A percentile compares a stretch with the other conserved stretches of the same genome.
Conservation (phyloP, 2,329 filamentous ascomycete species). For the Paecilomyces sp. region DNA sequence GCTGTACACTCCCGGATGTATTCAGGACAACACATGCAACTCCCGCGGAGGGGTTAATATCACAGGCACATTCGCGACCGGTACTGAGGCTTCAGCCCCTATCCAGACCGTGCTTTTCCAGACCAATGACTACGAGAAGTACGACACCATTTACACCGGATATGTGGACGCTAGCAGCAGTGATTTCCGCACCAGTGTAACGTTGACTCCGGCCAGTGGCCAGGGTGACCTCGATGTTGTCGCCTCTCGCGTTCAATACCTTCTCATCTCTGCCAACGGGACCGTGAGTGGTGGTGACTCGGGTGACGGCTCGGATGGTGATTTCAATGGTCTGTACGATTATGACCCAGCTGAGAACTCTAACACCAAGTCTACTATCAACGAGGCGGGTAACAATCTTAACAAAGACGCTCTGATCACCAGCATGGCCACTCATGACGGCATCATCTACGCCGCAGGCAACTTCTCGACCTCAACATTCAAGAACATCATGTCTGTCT, state of each 20-base stretch:
- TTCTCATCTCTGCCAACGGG: constrained; percentile 54
- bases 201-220: constrained; percentile 60
- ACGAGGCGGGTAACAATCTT: constrained; percentile 67
- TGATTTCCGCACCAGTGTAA: constrained; percentile 74
- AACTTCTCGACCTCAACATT: constrained; percentile 67
- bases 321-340: constrained; percentile 85
- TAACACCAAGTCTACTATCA: constrained; percentile 63
- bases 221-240: constrained; percentile 66
- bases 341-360: constrained; percentile 62
- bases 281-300: constrained; percentile 62
- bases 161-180: constrained; percentile 67
- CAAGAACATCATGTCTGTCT: constrained; percentile 71
- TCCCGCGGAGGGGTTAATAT: constrained; percentile 76
- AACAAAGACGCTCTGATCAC: constrained; percentile 60
- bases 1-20: constrained; percentile 87
- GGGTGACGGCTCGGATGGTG: constrained; percentile 53
- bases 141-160: constrained; percentile 84
- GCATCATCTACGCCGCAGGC: constrained; percentile 69
- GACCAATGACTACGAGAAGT: constrained; percentile 95
- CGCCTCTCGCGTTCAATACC: constrained; percentile 81
- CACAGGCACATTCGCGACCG: constrained; percentile 59
- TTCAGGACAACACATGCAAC: constrained; percentile 67
- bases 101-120: constrained; percentile 66
- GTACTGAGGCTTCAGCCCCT: constrained; percentile 37
- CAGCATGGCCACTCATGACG: constrained; percentile 57